These are phyloP conservation scores for Cydonia oblonga DNA, from an alignment of 331 rosid genomes.

Conservation along the genomic window DNA sequence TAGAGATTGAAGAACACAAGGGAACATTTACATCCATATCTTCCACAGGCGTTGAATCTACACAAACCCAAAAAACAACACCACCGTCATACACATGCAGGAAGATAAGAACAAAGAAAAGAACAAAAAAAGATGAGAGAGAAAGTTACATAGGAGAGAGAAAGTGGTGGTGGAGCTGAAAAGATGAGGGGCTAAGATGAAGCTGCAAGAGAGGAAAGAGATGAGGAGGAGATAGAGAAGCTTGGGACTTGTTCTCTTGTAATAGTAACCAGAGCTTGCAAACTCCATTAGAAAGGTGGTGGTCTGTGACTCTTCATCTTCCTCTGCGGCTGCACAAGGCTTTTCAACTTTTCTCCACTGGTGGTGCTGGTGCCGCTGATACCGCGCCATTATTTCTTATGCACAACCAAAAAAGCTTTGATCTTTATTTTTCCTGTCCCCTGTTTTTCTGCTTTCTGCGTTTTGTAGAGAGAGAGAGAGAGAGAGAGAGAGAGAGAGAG, in stretches of 20 bases:
- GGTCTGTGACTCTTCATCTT: slow-evolving; percentile 47
- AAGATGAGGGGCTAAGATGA: slow-evolving; percentile 53
- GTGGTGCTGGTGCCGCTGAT: slow-evolving; percentile 32
- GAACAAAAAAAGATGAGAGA: background rate
- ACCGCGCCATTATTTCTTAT: slow-evolving; percentile 39
- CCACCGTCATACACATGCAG: background rate
- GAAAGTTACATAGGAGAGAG: slow-evolving; percentile 36
- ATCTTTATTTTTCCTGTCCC: background rate
- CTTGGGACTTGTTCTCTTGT: slow-evolving; percentile 53
- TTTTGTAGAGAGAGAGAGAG: background rate
- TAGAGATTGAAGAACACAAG: slow-evolving; percentile 44
- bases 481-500: background rate
- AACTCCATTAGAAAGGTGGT: slow-evolving; percentile 33
- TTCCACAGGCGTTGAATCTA: slow-evolving; percentile 40
- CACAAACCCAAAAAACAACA: background rate
- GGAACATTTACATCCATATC: slow-evolving; percentile 28
- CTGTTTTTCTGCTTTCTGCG: background rate
- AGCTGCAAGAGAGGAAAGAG: slow-evolving; percentile 51
- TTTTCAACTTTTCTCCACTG: slow-evolving; percentile 35
- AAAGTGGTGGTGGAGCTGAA: slow-evolving; percentile 30
- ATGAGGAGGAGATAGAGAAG: slow-evolving; percentile 47
- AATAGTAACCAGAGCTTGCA: slow-evolving; percentile 20
- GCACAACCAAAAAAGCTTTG: background rate
- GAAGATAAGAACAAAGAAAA: background rate
- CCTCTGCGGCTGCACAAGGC: slow-evolving; percentile 5